A percentile compares a stretch with the other conserved stretches of the same genome.
Conservation (phyloP, 495 filamentous ascomycete species). For the Penicillium pulvis region DNA sequence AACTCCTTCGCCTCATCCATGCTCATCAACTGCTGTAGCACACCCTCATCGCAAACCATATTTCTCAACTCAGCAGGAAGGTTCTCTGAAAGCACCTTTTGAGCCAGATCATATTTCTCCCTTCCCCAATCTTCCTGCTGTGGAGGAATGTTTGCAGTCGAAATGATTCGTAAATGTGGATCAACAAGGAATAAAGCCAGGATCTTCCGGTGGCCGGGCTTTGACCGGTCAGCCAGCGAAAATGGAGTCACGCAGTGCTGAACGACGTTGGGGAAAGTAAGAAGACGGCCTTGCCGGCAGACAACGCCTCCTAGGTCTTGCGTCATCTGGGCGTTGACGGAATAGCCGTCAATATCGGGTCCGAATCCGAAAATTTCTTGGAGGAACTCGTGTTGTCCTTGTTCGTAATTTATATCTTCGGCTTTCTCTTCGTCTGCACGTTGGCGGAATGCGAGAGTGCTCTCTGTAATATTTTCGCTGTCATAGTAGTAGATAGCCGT, state of each 20-base stretch:
- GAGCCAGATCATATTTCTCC: conserved; percentile 10
- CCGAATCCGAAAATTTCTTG: conserved; percentile 32
- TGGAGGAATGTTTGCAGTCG: conserved; percentile 58
- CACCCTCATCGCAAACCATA: conserved; percentile 17
- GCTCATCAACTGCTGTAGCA: conserved; percentile 35
- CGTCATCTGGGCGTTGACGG: conserved; percentile 19
- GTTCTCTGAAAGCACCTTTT: background rate
- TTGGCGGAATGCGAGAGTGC: conserved; percentile 54
- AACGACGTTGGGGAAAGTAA: conserved; percentile 37
- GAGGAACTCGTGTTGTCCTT: conserved; percentile 30
- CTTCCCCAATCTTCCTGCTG: conserved; percentile 46
- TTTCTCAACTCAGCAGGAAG: conserved; percentile 18
- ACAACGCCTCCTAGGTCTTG: conserved; percentile 41
- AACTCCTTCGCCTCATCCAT: conserved; percentile 48
- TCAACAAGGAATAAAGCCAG: conserved; percentile 61
- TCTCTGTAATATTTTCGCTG: conserved; percentile 59
- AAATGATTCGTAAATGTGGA: conserved; percentile 51
- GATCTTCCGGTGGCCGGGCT: conserved; percentile 57
- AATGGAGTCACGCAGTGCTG: conserved; percentile 58
- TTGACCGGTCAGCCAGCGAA: conserved; percentile 46
- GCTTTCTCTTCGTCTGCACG: conserved; percentile 15
- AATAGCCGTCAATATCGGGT: background rate
- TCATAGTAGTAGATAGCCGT: conserved; percentile 66
- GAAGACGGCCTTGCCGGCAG: conserved; percentile 32
- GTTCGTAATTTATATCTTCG: conserved; percentile 22